Conservation (phyloP, 352 stramenopile species). For the Phytopythium ostracodes region DNA sequence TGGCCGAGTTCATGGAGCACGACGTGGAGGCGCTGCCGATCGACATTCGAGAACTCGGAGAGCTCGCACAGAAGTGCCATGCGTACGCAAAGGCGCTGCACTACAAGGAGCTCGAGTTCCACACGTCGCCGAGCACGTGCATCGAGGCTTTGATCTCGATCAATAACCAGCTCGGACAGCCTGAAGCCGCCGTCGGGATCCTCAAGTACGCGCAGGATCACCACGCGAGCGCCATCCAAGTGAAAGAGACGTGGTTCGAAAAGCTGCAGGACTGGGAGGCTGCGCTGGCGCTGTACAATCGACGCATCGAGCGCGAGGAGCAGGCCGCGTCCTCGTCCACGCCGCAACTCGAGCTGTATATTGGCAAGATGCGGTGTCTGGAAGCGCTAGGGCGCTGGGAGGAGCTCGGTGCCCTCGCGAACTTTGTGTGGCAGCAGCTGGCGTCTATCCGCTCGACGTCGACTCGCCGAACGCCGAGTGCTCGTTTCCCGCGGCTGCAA, state of each 20-base stretch:
- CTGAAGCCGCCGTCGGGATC: slow-evolving; percentile 96
- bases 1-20: slow-evolving; percentile 99
- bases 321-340: slow-evolving; percentile 4
- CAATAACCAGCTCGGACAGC: slow-evolving; percentile 97
- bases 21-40: slow-evolving; percentile 96
- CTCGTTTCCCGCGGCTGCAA: not conserved
- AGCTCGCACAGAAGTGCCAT: slow-evolving; percentile 95
- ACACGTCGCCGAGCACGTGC: slow-evolving; percentile 88
- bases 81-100: slow-evolving; percentile 95
- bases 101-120: slow-evolving; percentile 98
- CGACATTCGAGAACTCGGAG: slow-evolving; percentile 93
- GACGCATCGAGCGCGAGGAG: slow-evolving; percentile 26
- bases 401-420: slow-evolving; percentile 87
- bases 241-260: slow-evolving; percentile 96
- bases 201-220: slow-evolving; percentile 91
- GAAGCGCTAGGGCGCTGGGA: slow-evolving; percentile 96
- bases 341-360: slow-evolving; percentile 78
- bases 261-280: slow-evolving; percentile 98
- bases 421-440: slow-evolving; percentile 39
- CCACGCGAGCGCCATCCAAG: slow-evolving; percentile 79
- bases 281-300: slow-evolving; percentile 92
- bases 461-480: not conserved
- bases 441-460: not conserved
- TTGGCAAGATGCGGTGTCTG: slow-evolving; percentile 97
- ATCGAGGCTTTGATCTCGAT: slow-evolving; percentile 99